Evolutionary conservation across 1,284 basidiomycete genomes (phyloP).

Genomic region (Tylopilus sp.): DNA sequence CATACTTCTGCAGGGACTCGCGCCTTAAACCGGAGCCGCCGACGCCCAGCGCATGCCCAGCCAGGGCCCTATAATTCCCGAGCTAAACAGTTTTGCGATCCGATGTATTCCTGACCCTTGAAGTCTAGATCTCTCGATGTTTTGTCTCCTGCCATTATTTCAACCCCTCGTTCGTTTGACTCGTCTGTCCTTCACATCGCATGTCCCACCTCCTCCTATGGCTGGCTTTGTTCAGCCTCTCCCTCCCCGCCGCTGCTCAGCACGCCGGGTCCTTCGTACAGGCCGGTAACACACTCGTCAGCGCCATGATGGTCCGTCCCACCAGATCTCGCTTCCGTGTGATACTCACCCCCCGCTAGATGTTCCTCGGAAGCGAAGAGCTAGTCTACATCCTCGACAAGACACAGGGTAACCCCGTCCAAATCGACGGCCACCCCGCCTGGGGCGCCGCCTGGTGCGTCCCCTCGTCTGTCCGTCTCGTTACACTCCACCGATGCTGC

Average conservation of each 20-base stretch:
- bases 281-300: constrained; percentile 25
- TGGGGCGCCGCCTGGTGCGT: constrained; percentile 53
- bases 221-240: constrained; percentile 13
- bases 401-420: constrained; percentile 57
- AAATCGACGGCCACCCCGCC: constrained; percentile 52
- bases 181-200: not conserved
- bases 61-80: no score
- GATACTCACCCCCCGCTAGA: constrained; percentile 20
- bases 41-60: no score
- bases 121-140: no score
- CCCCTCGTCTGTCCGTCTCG: accelerated
- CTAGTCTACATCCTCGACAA: constrained; percentile 59
- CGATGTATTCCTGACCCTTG: no score
- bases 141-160: not conserved
- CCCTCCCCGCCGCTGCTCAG: constrained; percentile 13
- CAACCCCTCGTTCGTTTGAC: constrained; percentile 9
- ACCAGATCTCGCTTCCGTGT: no score
- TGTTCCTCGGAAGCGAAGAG: constrained; percentile 52
- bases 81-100: no score
- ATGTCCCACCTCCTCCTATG: constrained; percentile 8
- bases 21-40: no score
- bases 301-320: constrained; percentile 29
- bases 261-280: constrained; percentile 18
- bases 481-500: not conserved
- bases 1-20: no score